Percentiles rank a stretch among this genome's conserved stretches.
phyloP scores from a whole-genome alignment of 768 basidiomycete genomes.

The Hypsizygus marmoreus region DNA sequence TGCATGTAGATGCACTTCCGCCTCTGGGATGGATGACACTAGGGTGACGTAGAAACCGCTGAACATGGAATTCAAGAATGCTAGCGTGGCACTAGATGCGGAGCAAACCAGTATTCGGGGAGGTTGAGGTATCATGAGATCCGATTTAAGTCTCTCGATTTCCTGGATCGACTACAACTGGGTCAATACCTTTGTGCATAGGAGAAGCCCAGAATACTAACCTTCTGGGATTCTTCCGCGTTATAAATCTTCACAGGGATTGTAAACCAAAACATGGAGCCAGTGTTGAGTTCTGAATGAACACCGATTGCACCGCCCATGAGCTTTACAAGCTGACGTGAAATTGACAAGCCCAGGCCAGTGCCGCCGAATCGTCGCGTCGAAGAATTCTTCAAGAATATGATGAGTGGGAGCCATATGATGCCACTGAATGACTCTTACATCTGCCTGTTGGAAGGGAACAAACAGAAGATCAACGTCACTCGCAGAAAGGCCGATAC shows the following conservation, averaged over 20 bases:
- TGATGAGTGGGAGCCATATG: not conserved
- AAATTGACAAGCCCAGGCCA: conserved; percentile 76
- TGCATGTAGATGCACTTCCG: conserved; percentile 40
- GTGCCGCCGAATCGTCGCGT: conserved; percentile 78
- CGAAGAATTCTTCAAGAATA: conserved; percentile 55
- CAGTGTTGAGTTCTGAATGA: conserved; percentile 60
- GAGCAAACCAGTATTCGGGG: conserved; percentile 59
- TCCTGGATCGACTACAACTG: conserved; percentile 44
- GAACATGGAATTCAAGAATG: conserved; percentile 59
- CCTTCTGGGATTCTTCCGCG: conserved; percentile 59
- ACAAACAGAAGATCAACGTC: conserved; percentile 71
- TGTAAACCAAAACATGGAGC: conserved; percentile 75
- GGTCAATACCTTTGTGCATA: conserved; percentile 1
- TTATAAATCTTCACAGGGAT: conserved; percentile 64
- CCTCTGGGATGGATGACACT: conserved; percentile 46
- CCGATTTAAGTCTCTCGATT: conserved; percentile 46
- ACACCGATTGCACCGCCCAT: conserved; percentile 77
- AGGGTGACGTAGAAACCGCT: conserved; percentile 50
- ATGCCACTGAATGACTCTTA: conserved; percentile 17
- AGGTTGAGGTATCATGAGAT: conserved; percentile 47
- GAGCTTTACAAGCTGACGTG: conserved; percentile 72
- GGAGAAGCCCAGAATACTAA: conserved; percentile 20
- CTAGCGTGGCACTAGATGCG: conserved; percentile 55
- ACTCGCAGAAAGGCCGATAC: conserved; percentile 67
- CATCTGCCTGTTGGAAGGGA: conserved; percentile 77